A percentile compares a stretch with the other conserved stretches of the same genome.
phyloP scores from a whole-genome alignment of 2,329 filamentous ascomycete species.

The Dryadomyces quercivorus region DNA sequence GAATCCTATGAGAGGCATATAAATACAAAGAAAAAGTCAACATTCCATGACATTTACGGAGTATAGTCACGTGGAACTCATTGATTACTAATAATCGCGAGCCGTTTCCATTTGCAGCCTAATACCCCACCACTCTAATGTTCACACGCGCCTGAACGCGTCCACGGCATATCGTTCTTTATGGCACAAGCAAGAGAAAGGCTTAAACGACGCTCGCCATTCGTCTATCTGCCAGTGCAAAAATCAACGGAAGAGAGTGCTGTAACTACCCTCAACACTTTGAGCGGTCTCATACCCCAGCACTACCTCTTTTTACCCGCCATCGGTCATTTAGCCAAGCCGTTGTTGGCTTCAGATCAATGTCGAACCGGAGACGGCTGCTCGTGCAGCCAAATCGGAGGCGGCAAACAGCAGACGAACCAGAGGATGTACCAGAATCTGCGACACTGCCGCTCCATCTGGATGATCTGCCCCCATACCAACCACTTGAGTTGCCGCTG shows the following conservation, averaged over 20 bases:
- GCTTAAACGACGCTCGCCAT: too few relatives aligned
- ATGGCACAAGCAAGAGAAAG: too few relatives aligned
- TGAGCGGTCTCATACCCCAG: too few relatives aligned
- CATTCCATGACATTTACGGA: too few relatives aligned
- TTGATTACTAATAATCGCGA: not conserved
- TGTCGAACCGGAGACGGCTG: slow-evolving; percentile 5
- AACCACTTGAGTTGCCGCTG: slow-evolving; percentile 34
- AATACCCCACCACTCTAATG: not conserved
- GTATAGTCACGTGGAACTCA: not conserved
- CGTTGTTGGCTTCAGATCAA: not conserved
- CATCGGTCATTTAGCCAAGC: not conserved
- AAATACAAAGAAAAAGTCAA: too few relatives aligned
- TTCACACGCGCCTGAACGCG: not conserved
- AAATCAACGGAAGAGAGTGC: too few relatives aligned
- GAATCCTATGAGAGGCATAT: too few relatives aligned
- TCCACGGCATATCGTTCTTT: not conserved
- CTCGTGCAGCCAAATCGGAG: slow-evolving; percentile 8
- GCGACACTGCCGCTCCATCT: slow-evolving; percentile 3
- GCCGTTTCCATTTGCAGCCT: not conserved
- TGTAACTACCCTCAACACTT: too few relatives aligned
- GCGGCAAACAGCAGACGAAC: not conserved
- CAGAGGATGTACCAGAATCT: not conserved
- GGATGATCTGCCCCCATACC: slow-evolving; percentile 34
- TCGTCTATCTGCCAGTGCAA: too few relatives aligned
- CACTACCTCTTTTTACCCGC: too few relatives aligned